These are phyloP conservation scores for Lentinula detonsa DNA, from an alignment of 768 basidiomycete genomes.

Conservation along the genomic window DNA sequence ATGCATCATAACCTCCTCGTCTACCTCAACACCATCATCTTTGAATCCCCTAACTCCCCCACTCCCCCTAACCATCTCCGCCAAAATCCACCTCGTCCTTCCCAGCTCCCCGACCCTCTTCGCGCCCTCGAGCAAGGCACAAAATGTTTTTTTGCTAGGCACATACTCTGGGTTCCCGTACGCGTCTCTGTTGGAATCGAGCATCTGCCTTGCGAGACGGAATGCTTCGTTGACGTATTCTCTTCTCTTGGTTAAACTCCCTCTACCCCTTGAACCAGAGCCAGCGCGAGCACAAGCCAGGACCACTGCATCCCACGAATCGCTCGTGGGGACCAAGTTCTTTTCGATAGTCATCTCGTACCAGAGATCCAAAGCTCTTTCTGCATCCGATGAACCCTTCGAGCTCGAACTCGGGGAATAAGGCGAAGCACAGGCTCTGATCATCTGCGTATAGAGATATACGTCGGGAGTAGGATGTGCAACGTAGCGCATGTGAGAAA, in stretches of 20 bases:
- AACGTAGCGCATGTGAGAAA: constrained; percentile 93
- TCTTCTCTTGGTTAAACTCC: constrained; percentile 17
- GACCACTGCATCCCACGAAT: constrained; percentile 79
- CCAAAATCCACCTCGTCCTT: constrained; percentile 84
- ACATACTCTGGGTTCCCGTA: constrained; percentile 44
- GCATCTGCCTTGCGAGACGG: constrained; percentile 81
- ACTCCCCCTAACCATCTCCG: constrained; percentile 57
- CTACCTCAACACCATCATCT: constrained; percentile 26
- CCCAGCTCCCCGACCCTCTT: constrained; percentile 82
- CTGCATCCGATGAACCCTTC: constrained; percentile 63
- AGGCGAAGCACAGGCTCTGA: constrained; percentile 71
- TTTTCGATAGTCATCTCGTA: constrained; percentile 84
- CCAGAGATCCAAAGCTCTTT: constrained; percentile 90
- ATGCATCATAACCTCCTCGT: constrained; percentile 73
- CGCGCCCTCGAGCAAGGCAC: constrained; percentile 83
- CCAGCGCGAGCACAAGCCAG: constrained; percentile 72
- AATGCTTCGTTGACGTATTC: constrained; percentile 77
- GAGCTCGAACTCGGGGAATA: constrained; percentile 15
- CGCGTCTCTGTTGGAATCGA: constrained; percentile 69
- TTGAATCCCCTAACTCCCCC: not conserved
- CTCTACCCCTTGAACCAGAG: not conserved
- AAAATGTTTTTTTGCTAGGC: constrained; percentile 68
- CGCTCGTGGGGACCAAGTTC: constrained; percentile 52
- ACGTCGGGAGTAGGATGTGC: constrained; percentile 79
- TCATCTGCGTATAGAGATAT: constrained; percentile 78